Base-by-base conservation (phyloP, 2,329 filamentous ascomycete species). In the Ophiostoma sp. region DNA sequence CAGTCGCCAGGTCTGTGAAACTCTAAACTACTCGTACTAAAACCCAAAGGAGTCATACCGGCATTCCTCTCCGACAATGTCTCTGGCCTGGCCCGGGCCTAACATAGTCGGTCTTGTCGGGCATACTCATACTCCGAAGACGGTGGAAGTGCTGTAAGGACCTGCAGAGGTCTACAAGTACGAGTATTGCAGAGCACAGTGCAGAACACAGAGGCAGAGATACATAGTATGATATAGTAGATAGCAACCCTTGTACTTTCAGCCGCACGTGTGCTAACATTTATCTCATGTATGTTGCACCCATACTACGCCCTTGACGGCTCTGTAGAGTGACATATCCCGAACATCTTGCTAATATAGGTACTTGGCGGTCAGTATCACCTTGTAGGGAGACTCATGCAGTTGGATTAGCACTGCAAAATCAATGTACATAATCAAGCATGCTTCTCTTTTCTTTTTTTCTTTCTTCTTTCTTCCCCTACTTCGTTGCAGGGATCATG, bases 121-220 rank as follows among this genome's bases (percentile, higher is more conserved):
- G 52, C 52, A 57, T 57, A 57, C 52, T 57, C n/a, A 11, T 48
- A 8, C 23, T 57, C 52, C 52, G 52, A 57, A 57, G n/a, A 57
- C 23, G 23, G n/a, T 57, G n/a, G 52, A 23, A 15, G 52, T 57
- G 52, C 52, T 31, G 52, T 13, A 31, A 15, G 3, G 23, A 7
- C 2, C 6, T 20, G 44, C 5, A n/a, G 44, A n/a, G 44, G 44
- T 48, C 44, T 48, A 48, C 44, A 48, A 11, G 8, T 10, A 39
- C 11, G 44, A 13, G 39, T 10, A 11, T 31, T 31, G 27, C 13
- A 39, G 27, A 31, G 27, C 27, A 31, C 36, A 39, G 36, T 31
- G 27, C 13, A 39, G 27, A 31, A 3, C 27, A 31, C 36, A 39
- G 36, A 39, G 10, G 27, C 39, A 41, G 39, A 41, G 39, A 41